These are phyloP conservation scores for Pyrenula massariospora DNA, from an alignment of 495 filamentous ascomycete genomes.

Conservation along the genomic window DNA sequence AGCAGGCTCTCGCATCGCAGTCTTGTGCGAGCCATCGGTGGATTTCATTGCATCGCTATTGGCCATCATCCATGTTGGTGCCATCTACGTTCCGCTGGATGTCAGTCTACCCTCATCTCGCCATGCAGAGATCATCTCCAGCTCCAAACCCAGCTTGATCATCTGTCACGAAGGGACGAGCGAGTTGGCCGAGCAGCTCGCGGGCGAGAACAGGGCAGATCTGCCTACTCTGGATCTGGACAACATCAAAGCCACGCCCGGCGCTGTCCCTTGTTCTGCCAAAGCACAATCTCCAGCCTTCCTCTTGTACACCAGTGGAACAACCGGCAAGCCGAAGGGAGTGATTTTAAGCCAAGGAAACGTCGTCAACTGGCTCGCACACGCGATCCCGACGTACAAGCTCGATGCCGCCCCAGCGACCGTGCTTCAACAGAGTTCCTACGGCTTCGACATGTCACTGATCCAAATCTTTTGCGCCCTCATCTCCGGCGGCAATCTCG, in stretches of 20 bases:
- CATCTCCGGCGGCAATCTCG: slow-evolving; percentile 14
- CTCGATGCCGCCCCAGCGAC: slow-evolving; percentile 10
- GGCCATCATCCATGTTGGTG: slow-evolving; percentile 28
- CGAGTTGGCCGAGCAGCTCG: background rate
- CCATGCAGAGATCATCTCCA: slow-evolving; percentile 8
- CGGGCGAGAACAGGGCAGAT: background rate
- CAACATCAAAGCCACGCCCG: background rate
- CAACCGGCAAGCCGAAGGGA: slow-evolving; percentile 23
- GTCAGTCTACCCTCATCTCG: slow-evolving; percentile 15
- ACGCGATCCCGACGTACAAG: slow-evolving; percentile 7
- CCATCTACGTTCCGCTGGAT: slow-evolving; percentile 34
- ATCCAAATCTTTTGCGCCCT: slow-evolving; percentile 20
- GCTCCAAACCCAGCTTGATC: slow-evolving; percentile 3
- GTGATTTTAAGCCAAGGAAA: slow-evolving; percentile 17
- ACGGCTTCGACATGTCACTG: slow-evolving; percentile 21
- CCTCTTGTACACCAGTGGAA: slow-evolving; percentile 19
- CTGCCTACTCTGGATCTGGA: background rate
- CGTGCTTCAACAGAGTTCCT: slow-evolving; percentile 20
- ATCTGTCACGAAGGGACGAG: background rate
- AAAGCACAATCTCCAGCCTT: background rate
- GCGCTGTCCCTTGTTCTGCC: background rate
- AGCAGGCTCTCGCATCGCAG: slow-evolving; percentile 1
- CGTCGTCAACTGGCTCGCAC: slow-evolving; percentile 14
- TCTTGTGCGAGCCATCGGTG: slow-evolving; percentile 5
- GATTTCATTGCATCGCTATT: slow-evolving; percentile 34